A percentile compares a stretch with the other conserved stretches of the same genome.
Conservation (phyloP, 2,329 filamentous ascomycete genomes). For the Fusarium sp. region DNA sequence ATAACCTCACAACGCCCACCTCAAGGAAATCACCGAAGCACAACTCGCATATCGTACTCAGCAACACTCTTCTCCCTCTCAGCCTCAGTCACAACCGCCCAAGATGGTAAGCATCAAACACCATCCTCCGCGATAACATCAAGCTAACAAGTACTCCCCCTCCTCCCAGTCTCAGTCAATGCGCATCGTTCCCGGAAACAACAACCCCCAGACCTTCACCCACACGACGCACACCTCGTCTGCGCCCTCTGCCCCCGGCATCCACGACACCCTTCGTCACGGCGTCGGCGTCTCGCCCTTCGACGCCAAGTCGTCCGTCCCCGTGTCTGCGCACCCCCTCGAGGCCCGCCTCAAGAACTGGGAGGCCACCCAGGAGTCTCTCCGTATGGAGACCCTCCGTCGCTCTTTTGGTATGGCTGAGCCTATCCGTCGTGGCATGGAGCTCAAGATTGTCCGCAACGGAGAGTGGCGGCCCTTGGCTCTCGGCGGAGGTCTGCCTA, state of each 20-base stretch:
- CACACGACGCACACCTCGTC: conserved; percentile 72
- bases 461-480: conserved; percentile 84
- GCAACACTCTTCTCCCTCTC: conserved; percentile 5
- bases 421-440: conserved; percentile 93
- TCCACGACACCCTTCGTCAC: conserved; percentile 92
- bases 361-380: conserved; percentile 86
- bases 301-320: conserved; percentile 58
- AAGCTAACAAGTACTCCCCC: conserved; percentile 39
- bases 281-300: conserved; percentile 77
- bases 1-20: background rate
- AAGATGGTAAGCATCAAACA: conserved; percentile 61
- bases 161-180: conserved; percentile 72
- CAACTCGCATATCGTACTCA: background rate
- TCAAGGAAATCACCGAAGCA: background rate
- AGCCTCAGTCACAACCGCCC: conserved; percentile 40
- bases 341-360: conserved; percentile 90
- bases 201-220: conserved; percentile 74
- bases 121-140: conserved; percentile 14
- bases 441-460: conserved; percentile 86
- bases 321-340: conserved; percentile 83
- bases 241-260: conserved; percentile 90
- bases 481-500: conserved; percentile 69
- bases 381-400: conserved; percentile 90
- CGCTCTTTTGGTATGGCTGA: conserved; percentile 93
- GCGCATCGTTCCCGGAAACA: conserved; percentile 83